Percentiles rank a stretch among this genome's conserved stretches.
These are phyloP conservation scores for Polygonum maritimum DNA, from an alignment of 148 eudicot species.

Conservation along the genomic window DNA sequence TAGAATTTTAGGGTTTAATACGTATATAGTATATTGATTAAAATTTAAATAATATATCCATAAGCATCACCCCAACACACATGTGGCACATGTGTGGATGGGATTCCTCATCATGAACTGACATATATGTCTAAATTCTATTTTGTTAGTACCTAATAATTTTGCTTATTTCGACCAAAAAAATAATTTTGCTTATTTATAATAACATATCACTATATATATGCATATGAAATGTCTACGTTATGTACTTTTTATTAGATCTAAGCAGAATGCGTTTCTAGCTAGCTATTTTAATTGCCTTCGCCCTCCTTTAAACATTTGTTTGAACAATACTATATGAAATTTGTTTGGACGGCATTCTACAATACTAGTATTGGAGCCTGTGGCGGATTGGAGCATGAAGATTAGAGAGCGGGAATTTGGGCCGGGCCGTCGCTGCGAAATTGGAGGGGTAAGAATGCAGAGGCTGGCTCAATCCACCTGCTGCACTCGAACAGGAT, in stretches of 20 bases:
- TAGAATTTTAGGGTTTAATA: no score
- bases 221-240: no score
- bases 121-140: background rate
- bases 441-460: background rate
- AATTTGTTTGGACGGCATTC: no score
- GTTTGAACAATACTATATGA: no score
- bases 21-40: background rate
- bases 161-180: no score
- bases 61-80: slow-evolving; percentile 5
- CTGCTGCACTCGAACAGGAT: no score
- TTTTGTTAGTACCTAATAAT: background rate
- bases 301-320: background rate
- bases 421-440: background rate
- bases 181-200: no score
- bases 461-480: background rate
- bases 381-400: background rate
- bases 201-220: no score
- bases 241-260: background rate
- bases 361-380: background rate
- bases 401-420: background rate
- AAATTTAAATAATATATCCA: background rate
- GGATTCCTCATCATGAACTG: background rate
- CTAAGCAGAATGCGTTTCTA: background rate
- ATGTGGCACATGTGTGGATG: slow-evolving; percentile 2
- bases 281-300: background rate